These are phyloP conservation scores for Jackrogersella minutella DNA, from an alignment of 495 filamentous ascomycete species.

Conservation along the genomic window DNA sequence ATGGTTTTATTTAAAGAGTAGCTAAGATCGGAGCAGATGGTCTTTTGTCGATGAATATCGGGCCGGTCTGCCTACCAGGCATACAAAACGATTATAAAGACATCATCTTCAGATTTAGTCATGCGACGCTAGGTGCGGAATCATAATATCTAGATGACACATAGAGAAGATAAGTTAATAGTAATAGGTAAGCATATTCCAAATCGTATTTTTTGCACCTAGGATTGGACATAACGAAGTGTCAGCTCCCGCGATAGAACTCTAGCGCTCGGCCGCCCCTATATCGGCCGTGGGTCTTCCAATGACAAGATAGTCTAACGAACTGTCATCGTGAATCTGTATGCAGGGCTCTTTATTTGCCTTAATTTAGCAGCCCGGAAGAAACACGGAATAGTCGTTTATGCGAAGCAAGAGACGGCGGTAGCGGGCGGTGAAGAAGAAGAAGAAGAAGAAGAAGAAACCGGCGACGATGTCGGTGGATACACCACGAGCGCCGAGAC, in stretches of 20 bases:
- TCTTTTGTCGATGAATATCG: constrained; percentile 11
- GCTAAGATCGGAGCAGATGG: neutral
- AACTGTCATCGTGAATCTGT: neutral
- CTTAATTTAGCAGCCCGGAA: neutral
- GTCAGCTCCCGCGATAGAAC: neutral
- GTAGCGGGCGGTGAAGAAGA: no score
- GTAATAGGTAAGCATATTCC: neutral
- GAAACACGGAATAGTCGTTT: neutral
- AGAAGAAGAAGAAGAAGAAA: no score
- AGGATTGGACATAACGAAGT: neutral
- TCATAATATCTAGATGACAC: neutral
- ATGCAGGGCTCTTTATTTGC: neutral
- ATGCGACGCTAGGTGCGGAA: neutral
- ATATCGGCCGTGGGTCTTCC: neutral
- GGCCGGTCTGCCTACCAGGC: neutral
- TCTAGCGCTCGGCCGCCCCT: no score
- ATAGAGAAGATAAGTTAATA: neutral
- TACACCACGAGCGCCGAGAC: constrained; percentile 16
- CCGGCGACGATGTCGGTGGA: neutral
- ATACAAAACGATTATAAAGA: neutral
- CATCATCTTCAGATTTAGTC: neutral
- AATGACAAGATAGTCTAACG: neutral
- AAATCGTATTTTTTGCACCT: neutral
- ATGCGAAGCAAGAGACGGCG: constrained; percentile 1
- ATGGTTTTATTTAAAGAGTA: neutral